Percentiles rank a stretch among this genome's conserved stretches.
phyloP scores from a whole-genome alignment of 345 rosid genomes.

The Corymbia maculata region DNA sequence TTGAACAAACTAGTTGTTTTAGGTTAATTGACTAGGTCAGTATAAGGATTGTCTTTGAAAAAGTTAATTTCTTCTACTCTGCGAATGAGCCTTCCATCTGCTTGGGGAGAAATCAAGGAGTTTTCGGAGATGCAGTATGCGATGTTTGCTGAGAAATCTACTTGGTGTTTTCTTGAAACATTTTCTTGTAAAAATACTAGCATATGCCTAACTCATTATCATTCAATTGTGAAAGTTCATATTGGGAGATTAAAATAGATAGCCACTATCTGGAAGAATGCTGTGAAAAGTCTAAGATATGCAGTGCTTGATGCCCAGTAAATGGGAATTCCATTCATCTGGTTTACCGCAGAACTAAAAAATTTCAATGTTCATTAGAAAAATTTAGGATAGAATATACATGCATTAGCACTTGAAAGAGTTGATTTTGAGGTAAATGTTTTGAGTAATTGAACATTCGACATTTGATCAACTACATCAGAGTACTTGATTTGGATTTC shows the following conservation, averaged over 20 bases:
- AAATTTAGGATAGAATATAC: background rate
- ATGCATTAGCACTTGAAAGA: background rate
- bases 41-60: background rate
- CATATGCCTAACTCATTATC: background rate
- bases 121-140: background rate
- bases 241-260: background rate
- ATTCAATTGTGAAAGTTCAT: background rate
- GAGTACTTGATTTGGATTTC: background rate
- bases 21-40: background rate
- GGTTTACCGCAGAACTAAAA: background rate
- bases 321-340: background rate
- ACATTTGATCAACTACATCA: background rate
- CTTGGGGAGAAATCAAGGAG: background rate
- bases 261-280: background rate
- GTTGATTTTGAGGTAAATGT: background rate
- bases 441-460: background rate
- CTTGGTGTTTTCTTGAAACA: background rate
- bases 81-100: background rate
- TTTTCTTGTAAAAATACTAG: background rate
- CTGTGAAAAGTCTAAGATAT: background rate
- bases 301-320: background rate
- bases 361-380: background rate
- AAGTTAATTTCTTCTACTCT: background rate
- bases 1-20: background rate
- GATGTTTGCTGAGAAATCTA: background rate